These are phyloP conservation scores for Euclidium syriacum DNA, from an alignment of 345 rosid genomes.

Conservation along the genomic window DNA sequence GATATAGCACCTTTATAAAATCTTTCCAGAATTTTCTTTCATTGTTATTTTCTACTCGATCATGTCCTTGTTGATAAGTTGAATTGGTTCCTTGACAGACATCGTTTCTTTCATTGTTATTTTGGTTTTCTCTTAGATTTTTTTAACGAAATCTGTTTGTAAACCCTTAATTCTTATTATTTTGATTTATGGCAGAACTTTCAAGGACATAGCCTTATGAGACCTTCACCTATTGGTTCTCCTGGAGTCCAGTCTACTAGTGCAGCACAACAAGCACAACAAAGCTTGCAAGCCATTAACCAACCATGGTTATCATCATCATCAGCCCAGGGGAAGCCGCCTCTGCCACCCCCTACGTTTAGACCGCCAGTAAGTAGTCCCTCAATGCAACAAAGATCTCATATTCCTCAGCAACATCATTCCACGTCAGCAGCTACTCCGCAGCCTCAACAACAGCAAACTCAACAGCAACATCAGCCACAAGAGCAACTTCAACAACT, in stretches of 20 bases:
- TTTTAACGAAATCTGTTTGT: background rate
- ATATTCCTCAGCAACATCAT: constrained; percentile 57
- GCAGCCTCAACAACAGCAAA: constrained; percentile 48
- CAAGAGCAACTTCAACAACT: constrained; percentile 55
- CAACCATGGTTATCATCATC: constrained; percentile 88
- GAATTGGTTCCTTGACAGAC: background rate
- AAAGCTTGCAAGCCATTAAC: constrained; percentile 45
- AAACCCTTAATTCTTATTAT: background rate
- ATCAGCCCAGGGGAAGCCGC: constrained; percentile 78
- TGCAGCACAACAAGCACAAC: constrained; percentile 66
- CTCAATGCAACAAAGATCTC: constrained; percentile 72
- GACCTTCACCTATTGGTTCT: constrained; percentile 49
- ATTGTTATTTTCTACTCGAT: background rate
- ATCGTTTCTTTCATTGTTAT: background rate
- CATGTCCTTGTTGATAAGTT: background rate
- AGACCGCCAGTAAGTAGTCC: constrained; percentile 61
- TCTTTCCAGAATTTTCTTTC: background rate
- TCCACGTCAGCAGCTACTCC: constrained; percentile 44
- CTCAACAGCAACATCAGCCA: constrained; percentile 45
- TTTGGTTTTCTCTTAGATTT: background rate
- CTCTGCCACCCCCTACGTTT: constrained; percentile 65
- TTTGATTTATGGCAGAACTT: constrained; percentile 46
- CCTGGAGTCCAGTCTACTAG: constrained; percentile 51
- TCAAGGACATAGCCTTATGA: constrained; percentile 65
- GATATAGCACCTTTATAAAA: background rate